Evolutionary conservation across 768 basidiomycete genomes (phyloP).

Genomic region (Ephemerocybe angulata): DNA sequence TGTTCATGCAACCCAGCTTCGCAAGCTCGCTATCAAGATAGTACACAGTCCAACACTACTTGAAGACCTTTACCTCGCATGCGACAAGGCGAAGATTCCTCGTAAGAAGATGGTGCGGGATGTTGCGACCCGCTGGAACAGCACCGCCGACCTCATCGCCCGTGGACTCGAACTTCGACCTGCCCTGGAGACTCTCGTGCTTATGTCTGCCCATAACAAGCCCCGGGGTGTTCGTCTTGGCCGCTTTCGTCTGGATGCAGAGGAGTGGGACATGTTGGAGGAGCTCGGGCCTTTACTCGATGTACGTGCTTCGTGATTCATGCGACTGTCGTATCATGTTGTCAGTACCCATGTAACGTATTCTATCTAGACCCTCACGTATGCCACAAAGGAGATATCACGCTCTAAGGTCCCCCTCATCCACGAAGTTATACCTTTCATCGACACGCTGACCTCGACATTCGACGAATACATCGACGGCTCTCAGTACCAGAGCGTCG

Average conservation of each 20-base stretch:
- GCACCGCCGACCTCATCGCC: slow-evolving; percentile 30
- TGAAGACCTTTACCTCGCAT: background rate
- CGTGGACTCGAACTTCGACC: slow-evolving; percentile 25
- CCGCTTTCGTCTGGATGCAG: slow-evolving; percentile 20
- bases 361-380: slow-evolving; percentile 8
- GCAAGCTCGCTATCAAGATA: background rate
- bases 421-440: slow-evolving; percentile 26
- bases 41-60: background rate
- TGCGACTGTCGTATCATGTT: background rate
- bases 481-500: background rate
- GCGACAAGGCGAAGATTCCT: background rate
- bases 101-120: background rate
- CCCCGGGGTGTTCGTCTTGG: slow-evolving; percentile 16
- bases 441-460: slow-evolving; percentile 21
- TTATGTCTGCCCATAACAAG: slow-evolving; percentile 3
- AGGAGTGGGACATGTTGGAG: slow-evolving; percentile 31
- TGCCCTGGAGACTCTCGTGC: slow-evolving; percentile 25
- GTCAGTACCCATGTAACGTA: background rate
- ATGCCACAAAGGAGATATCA: slow-evolving; percentile 23
- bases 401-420: slow-evolving; percentile 17
- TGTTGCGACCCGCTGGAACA: background rate
- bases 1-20: background rate
- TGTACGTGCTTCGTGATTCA: slow-evolving; percentile 18
- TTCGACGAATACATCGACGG: slow-evolving; percentile 19
- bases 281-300: slow-evolving; percentile 29